Base-by-base conservation (phyloP, 495 filamentous ascomycete genomes). In the Apiosordaria backusii region DNA sequence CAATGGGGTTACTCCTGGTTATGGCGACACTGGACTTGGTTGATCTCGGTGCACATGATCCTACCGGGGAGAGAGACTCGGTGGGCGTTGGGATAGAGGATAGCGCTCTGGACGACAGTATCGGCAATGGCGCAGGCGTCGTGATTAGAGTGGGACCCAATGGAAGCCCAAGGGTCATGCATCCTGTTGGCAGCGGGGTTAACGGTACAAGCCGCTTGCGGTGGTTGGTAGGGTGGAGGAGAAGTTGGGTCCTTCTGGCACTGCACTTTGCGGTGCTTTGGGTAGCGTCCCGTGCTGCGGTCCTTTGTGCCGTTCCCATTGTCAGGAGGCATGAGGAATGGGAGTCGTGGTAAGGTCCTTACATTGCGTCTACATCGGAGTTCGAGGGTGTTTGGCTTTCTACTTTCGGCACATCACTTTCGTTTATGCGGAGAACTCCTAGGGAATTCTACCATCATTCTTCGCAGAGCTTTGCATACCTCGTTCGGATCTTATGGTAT, bases 11-110 rank as follows among this genome's bases (percentile, higher is more conserved):
- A 4, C 64, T 82, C 2, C 63, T 82, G 25, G 70, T 67, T 3
- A 61, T 82, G 52, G 80, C 80, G 19, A 77, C 70, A 6, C 57
- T 81, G 58, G 81, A 82, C 61, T 50, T 83, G 45, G 72, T 57
- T 67, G 74, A 57, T 64, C 68, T 7, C 52, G 65, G 9, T 62
- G 63, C 24, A 65, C 52, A n/a, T 50, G 55, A 22, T 57, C n/a
- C n/a, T n/a, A n/a, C n/a, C n/a, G 67, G 50, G 13, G 61, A 57
- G 40, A 2, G 40, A 55, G 22, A 29, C 35, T 60, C 24, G 22
- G 52, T 1, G 50, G 27, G 61, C 19, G 24, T 5, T 19, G n/a
- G 59, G 27, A 18, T 40, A 1, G 27, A 29, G 9, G 29, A 29
- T 4, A 25, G 23, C 29, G 1, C 57, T 4, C 22, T 57, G 1